Evolutionary conservation across 2,329 filamentous ascomycete species (phyloP), one percentile per base, ranked within the genome.

Genomic region (Fusarium mangiferae): DNA sequence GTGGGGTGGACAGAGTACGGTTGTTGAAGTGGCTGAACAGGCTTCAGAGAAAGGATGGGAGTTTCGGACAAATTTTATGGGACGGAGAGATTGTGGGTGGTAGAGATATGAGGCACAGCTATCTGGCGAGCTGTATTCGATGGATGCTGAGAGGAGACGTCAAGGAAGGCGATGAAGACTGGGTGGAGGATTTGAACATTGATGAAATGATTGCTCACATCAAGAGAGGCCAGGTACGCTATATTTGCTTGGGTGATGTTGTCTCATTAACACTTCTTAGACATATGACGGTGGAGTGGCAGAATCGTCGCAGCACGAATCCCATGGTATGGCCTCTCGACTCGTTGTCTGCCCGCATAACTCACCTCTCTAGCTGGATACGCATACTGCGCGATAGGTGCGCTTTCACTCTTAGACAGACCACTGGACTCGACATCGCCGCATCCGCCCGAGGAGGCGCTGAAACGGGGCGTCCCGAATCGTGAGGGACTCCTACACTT

Each of bases 201-300:
- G 88, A 92, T 42, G 86, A 83, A 13, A 86, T 98, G 73, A 88
- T 94, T 33, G 82, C 84, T 20, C 94, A 96, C 82, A 91, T 98
- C 67, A 86, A 90, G 61, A 84, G 85, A 46, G 91, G 92, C 58
- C 89, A 91, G 84, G 82, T 83, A 52, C 63, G 77, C 62, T 22
- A 10, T 17, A 14, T 1, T 51, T 20, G 18, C 17, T 51, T 6
- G 13, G 41, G 36, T 4, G 9, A 35, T 26, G 30, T 5, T 41
- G 2, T 18, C 36, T 48, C 6, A n/a, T 69, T 77, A 33, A 78
- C 42, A 20, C 14, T 9, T 7, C 12, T 81, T 3, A 95, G 90
- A 91, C 92, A 2, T 97, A 95, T 79, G 95, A 98, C 76, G 94
- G 94, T 9, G 95, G 95, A 11, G 90, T 97, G 72, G 91, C 92